Conservation (phyloP, 495 filamentous ascomycete genomes). For the Xylaria flabelliformis region DNA sequence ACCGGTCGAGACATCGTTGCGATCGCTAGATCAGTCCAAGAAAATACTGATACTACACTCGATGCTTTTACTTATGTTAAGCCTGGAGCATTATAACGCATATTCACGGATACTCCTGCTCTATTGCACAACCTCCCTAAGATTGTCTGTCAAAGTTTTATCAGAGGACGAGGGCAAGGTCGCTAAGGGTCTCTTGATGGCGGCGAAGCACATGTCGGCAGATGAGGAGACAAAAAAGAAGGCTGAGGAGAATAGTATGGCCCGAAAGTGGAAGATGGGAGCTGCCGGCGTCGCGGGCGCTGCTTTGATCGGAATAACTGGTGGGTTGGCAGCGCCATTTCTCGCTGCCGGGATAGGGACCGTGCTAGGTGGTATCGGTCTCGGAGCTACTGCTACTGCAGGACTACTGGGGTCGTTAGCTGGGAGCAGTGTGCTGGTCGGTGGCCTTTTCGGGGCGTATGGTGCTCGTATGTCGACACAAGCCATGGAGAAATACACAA, state of each 20-base stretch:
- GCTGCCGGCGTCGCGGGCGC: constrained; percentile 81
- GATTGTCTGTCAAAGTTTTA: constrained; percentile 68
- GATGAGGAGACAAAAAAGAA: constrained; percentile 73
- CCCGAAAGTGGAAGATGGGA: constrained; percentile 77
- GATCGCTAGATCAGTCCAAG: constrained; percentile 50
- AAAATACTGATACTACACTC: constrained; percentile 59
- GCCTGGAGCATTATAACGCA: constrained; percentile 79
- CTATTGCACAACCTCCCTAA: constrained; percentile 69
- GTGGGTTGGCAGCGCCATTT: constrained; percentile 83
- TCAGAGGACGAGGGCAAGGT: constrained; percentile 77
- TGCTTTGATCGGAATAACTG: constrained; percentile 81
- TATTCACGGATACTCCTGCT: constrained; percentile 78
- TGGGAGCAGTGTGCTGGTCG: constrained; percentile 79
- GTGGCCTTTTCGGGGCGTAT: constrained; percentile 86
- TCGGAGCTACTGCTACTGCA: constrained; percentile 75
- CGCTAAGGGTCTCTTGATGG: constrained; percentile 74
- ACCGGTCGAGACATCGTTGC: constrained; percentile 53
- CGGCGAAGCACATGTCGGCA: constrained; percentile 73
- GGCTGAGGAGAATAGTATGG: constrained; percentile 66
- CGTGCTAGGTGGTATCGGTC: constrained; percentile 80
- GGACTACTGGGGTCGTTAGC: constrained; percentile 82
- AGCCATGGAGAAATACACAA: constrained; percentile 79
- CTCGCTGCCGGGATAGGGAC: constrained; percentile 85
- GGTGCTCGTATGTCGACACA: constrained; percentile 82
- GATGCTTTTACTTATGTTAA: constrained; percentile 77